Conservation (phyloP, 768 basidiomycete genomes). For the Phylloporus rhodoxanthus region DNA sequence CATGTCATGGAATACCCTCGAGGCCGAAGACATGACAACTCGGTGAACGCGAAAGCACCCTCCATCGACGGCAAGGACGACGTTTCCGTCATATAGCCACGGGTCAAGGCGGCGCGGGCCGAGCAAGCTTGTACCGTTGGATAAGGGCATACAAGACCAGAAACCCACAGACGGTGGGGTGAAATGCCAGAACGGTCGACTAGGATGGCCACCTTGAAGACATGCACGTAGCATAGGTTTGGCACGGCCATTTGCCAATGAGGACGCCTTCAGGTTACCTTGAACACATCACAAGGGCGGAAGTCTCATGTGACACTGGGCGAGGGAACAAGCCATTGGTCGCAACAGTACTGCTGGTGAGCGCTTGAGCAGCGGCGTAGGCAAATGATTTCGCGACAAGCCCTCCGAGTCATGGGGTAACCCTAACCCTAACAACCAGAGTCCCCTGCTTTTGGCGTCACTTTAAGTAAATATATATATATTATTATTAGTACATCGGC, state of each 20-base stretch:
- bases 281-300: constrained; percentile 11
- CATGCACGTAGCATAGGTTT: constrained; percentile 22
- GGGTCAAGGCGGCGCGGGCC: constrained; percentile 20
- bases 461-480: no score
- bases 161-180: constrained; percentile 6
- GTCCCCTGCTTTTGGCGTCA: no score
- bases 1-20: constrained; percentile 18
- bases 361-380: no score
- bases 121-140: constrained; percentile 9
- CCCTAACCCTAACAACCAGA: no score
- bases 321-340: neutral
- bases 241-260: constrained; percentile 23
- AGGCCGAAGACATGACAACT: constrained; percentile 19
- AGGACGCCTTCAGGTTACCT: constrained; percentile 24
- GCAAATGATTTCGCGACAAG: no score
- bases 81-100: constrained; percentile 21
- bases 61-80: constrained; percentile 20
- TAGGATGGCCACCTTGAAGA: constrained; percentile 10
- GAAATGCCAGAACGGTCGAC: constrained; percentile 12
- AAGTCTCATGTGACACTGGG: constrained; percentile 8
- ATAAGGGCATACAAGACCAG: constrained; percentile 20
- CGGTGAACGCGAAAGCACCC: constrained; percentile 19
- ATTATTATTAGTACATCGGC: no score
- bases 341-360: no score
- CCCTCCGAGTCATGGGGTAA: neutral